Base-by-base conservation (phyloP, 2,329 filamentous ascomycete genomes). In the Parafenestella ontariensis region DNA sequence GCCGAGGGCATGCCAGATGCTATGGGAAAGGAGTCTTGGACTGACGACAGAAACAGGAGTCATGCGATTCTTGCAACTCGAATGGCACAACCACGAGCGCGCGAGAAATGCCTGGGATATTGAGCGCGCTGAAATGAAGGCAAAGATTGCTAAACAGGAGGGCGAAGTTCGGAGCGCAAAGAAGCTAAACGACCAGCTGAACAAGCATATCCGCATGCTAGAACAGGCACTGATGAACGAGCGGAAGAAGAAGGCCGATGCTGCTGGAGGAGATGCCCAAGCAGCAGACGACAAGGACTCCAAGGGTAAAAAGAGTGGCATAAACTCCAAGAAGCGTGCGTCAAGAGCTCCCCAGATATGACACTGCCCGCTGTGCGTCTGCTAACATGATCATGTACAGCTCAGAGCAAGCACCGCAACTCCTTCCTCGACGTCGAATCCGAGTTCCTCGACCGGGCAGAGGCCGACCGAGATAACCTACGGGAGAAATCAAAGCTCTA, bases 101-200 rank as follows among this genome's bases (percentile, higher is more conserved):
- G 95, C 97, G 74, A 88, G 95, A 69, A 99, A 99, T 79, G 89
- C 92, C 33, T 99, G 95, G 95, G 95, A 99, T 78, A 99, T 99
- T 74, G 95, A 99, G 78, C 89, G 92, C 73, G 95, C 96, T 69
- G 95, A 99, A 80, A 98, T 99, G 95, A 96, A 96, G 81, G 92
- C 91, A 65, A 89, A 96, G 71, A 97, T 99, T 79, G 94, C 94
- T 46, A 90, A 91, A 70, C 86, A 98, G 62, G 95, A 99, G 78
- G 95, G 95, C 49, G 91, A 96, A 65, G 86, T 89, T 28, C 85
- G 93, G 61, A 91, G 94, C 64, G 89, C 91, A 46, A 95, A 96
- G 77, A 89, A 91, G 58, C 87, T 93, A 53, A 93, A 96, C 69
- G 92, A 93, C 77, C 91, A 92, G 29, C 80, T 97, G 49, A 92